Percentiles rank a stretch among this genome's conserved stretches.
phyloP scores from a whole-genome alignment of 2,329 filamentous ascomycete genomes.

The Sporothrix humicola region DNA sequence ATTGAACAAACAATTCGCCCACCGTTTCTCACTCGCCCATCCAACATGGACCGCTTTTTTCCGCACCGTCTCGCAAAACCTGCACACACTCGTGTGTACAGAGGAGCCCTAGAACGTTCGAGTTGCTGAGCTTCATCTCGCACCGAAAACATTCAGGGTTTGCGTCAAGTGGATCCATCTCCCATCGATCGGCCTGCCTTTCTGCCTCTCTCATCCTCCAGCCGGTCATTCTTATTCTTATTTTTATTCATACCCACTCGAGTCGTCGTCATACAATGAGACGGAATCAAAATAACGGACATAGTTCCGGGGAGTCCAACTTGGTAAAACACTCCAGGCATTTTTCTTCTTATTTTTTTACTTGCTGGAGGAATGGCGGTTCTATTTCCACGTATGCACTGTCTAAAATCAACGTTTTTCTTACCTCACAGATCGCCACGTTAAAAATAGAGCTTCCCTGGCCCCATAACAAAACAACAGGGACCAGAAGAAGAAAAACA shows the following conservation, averaged over 20 bases:
- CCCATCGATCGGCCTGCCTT: neutral
- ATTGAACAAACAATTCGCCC: neutral
- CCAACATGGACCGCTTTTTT: constrained; percentile 13
- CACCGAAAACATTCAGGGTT: neutral
- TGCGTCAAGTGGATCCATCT: constrained; percentile 5
- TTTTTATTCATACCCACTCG: constrained; percentile 3
- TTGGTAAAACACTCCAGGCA: no score
- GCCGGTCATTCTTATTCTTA: constrained; percentile 3
- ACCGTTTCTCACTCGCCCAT: neutral
- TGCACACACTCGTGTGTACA: neutral
- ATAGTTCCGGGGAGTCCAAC: neutral
- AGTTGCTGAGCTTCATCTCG: neutral
- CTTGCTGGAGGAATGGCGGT: neutral
- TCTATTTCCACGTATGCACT: constrained; percentile 7
- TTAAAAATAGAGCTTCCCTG: constrained; percentile 21
- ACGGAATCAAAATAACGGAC: neutral
- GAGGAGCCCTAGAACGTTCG: neutral
- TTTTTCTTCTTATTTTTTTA: neutral
- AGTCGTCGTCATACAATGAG: constrained; percentile 8
- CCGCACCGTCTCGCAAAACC: neutral
- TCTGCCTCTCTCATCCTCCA: neutral
- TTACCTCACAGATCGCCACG: constrained; percentile 9
- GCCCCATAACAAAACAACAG: neutral
- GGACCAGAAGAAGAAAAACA: neutral
- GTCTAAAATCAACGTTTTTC: neutral